These are phyloP conservation scores for Candida palmyrensis DNA, from an alignment of 805 yeast species.

Conservation along the genomic window DNA sequence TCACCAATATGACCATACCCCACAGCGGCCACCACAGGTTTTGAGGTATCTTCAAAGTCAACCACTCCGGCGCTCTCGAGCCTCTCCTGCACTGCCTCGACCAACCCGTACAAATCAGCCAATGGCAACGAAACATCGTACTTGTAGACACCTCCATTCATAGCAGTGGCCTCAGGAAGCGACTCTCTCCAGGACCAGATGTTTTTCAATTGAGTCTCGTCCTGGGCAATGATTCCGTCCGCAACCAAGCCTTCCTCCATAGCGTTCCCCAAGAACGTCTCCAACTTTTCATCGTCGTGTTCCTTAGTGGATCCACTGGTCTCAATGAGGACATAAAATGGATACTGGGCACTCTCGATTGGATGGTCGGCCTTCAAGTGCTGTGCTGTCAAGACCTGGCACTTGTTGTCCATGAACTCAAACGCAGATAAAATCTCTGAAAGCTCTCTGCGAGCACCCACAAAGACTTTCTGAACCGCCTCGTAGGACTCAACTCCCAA, in stretches of 20 bases:
- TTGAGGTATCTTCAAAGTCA: slow-evolving; percentile 52
- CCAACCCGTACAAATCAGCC: slow-evolving; percentile 72
- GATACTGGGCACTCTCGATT: slow-evolving; percentile 68
- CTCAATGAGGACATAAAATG: slow-evolving; percentile 88
- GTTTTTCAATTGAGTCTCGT: slow-evolving; percentile 75
- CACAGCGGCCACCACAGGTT: slow-evolving; percentile 82
- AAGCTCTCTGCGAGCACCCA: slow-evolving; percentile 69
- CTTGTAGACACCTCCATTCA: slow-evolving; percentile 92
- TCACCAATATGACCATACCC: slow-evolving; percentile 99
- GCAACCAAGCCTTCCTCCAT: slow-evolving; percentile 80
- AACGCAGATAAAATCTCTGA: slow-evolving; percentile 87
- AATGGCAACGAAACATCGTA: slow-evolving; percentile 94
- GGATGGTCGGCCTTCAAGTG: slow-evolving; percentile 68
- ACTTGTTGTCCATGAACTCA: slow-evolving; percentile 83
- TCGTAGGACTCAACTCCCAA: slow-evolving; percentile 78
- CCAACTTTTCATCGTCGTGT: slow-evolving; percentile 90
- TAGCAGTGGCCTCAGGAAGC: slow-evolving; percentile 82
- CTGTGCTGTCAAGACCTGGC: slow-evolving; percentile 58
- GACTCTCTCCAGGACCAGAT: slow-evolving; percentile 97
- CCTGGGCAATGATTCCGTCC: slow-evolving; percentile 97
- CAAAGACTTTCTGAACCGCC: slow-evolving; percentile 78
- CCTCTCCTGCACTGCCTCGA: slow-evolving; percentile 66
- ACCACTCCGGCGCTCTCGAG: slow-evolving; percentile 53
- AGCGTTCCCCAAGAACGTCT: slow-evolving; percentile 71
- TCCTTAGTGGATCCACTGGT: slow-evolving; percentile 93